Evolutionary conservation across 176 grass and related monocot species (phyloP).

Genomic region (Ananas comosus): DNA sequence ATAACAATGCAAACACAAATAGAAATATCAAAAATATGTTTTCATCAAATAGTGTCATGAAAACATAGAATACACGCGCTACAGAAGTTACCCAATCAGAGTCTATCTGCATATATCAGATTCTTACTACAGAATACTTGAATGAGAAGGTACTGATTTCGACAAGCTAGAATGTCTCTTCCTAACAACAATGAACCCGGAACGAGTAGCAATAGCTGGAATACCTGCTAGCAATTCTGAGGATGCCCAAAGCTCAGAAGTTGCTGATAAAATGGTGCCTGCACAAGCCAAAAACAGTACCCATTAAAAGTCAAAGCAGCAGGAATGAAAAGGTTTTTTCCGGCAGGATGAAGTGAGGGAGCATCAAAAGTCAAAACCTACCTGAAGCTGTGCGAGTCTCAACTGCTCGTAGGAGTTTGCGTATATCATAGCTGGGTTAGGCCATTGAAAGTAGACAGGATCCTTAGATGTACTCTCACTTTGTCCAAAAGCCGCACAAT

Average conservation of each 20-base stretch:
- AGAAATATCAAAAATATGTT: background rate
- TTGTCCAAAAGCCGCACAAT: background rate
- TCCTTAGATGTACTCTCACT: slow-evolving; percentile 3
- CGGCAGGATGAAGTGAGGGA: background rate
- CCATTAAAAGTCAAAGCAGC: background rate
- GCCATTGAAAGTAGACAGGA: slow-evolving; percentile 21
- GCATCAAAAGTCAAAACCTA: background rate
- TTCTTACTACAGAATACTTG: too few relatives aligned
- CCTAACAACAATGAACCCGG: background rate
- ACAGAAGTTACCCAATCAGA: background rate
- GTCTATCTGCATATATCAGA: background rate
- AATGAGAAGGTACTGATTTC: background rate
- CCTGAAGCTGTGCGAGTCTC: slow-evolving; percentile 15
- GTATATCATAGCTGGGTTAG: slow-evolving; percentile 14
- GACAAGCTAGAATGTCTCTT: background rate
- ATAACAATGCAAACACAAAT: too few relatives aligned
- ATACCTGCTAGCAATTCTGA: slow-evolving; percentile 19
- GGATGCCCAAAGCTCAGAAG: slow-evolving; percentile 17
- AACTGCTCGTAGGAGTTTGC: slow-evolving; percentile 17
- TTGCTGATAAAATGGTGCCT: slow-evolving; percentile 21
- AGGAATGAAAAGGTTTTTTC: background rate
- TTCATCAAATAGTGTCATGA: background rate
- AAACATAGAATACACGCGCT: background rate
- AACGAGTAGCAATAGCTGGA: background rate
- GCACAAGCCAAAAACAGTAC: background rate